A percentile compares a stretch with the other conserved stretches of the same genome.
Evolutionary conservation across 257 asterid species (phyloP).

Genomic region (Jasminum sambac): DNA sequence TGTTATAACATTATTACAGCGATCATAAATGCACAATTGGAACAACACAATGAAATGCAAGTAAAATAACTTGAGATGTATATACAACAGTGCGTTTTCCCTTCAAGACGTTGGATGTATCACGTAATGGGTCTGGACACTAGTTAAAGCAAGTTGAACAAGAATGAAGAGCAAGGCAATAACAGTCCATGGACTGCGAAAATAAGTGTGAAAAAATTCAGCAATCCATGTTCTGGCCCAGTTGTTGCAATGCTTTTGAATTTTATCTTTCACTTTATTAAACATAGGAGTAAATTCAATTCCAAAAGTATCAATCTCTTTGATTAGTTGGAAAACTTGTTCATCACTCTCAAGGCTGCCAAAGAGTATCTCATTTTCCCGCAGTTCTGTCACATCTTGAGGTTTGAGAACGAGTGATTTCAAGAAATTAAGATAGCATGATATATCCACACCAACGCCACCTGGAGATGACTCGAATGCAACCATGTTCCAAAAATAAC

Average conservation of each 20-base stretch:
- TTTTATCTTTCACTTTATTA: too few relatives aligned
- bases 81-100: too few relatives aligned
- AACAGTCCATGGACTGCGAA: slow-evolving; percentile 24
- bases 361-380: slow-evolving; percentile 26
- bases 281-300: too few relatives aligned
- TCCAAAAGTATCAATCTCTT: slow-evolving; percentile 9
- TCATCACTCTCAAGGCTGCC: slow-evolving; percentile 34
- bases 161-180: slow-evolving; percentile 16
- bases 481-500: slow-evolving; percentile 17
- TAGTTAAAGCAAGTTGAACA: background rate
- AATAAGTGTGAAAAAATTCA: slow-evolving; percentile 1
- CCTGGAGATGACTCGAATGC: slow-evolving; percentile 34
- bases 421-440: slow-evolving; percentile 34
- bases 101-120: background rate
- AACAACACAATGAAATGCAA: too few relatives aligned
- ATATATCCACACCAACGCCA: background rate
- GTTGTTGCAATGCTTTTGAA: background rate
- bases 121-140: slow-evolving; percentile 16
- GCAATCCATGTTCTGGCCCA: background rate
- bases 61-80: too few relatives aligned
- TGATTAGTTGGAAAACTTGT: slow-evolving; percentile 18
- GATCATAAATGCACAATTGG: too few relatives aligned
- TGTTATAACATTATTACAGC: too few relatives aligned
- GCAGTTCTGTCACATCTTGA: slow-evolving; percentile 35
- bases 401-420: slow-evolving; percentile 31